phyloP scores from a whole-genome alignment of 352 stramenopile species.

The Globisporangium emineosum region DNA sequence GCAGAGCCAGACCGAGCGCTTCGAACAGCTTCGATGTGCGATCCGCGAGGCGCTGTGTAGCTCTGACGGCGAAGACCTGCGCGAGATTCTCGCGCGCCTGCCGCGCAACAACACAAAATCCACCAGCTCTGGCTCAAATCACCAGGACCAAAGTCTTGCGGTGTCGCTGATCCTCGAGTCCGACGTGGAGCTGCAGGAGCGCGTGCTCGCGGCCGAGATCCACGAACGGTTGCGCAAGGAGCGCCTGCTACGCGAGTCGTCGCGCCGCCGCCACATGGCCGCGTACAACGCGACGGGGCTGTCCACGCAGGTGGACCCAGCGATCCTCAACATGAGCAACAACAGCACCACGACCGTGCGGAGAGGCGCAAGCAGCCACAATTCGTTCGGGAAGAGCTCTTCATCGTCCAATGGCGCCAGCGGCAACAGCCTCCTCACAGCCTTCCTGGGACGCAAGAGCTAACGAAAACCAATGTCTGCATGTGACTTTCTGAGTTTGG shows the following conservation, averaged over 20 bases:
- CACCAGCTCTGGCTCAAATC: slow-evolving; percentile 2
- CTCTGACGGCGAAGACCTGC: slow-evolving; percentile 21
- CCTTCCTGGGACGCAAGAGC: slow-evolving; percentile 17
- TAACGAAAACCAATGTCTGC: slow-evolving; percentile 5
- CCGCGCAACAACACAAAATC: slow-evolving; percentile 12
- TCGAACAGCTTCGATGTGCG: slow-evolving; percentile 25
- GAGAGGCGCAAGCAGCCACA: not conserved
- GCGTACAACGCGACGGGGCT: slow-evolving; percentile 25
- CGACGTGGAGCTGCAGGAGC: slow-evolving; percentile 35
- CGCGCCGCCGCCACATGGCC: slow-evolving; percentile 29
- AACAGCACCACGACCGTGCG: slow-evolving; percentile 21
- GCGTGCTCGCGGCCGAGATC: slow-evolving; percentile 35
- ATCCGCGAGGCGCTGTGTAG: slow-evolving; percentile 27
- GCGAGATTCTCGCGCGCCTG: slow-evolving; percentile 26
- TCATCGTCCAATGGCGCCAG: not conserved
- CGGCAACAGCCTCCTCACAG: slow-evolving; percentile 11
- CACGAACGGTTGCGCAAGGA: slow-evolving; percentile 45
- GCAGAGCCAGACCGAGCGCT: slow-evolving; percentile 26
- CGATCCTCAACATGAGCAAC: slow-evolving; percentile 14
- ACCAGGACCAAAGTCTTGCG: slow-evolving; percentile 23
- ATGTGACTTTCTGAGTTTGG: not conserved
- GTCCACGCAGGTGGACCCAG: slow-evolving; percentile 17
- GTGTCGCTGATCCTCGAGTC: slow-evolving; percentile 32
- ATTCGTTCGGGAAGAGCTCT: not conserved
- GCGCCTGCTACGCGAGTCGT: slow-evolving; percentile 33